A percentile compares a stretch with the other conserved stretches of the same genome.
Evolutionary conservation across 2,329 filamentous ascomycete genomes (phyloP).

Genomic region (Exutisphaerella laricina): DNA sequence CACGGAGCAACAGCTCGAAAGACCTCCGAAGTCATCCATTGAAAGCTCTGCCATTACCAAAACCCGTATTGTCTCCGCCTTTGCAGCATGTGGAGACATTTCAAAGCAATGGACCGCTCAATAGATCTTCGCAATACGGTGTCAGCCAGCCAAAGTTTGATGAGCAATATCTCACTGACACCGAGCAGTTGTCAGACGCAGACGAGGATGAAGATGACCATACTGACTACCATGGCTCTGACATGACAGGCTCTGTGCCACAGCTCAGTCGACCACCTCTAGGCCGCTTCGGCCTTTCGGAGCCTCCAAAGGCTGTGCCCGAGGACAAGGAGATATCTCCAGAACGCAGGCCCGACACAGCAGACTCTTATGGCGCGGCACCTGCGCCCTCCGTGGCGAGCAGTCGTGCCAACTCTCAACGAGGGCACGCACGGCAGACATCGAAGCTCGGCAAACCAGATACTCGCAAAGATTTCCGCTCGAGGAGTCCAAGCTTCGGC

Average conservation of each 20-base stretch:
- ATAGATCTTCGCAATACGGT: conserved; percentile 32
- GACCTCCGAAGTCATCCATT: conserved; percentile 27
- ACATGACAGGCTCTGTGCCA: conserved; percentile 26
- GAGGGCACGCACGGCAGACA: conserved; percentile 15
- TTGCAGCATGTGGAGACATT: conserved; percentile 19
- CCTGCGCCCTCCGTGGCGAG: conserved; percentile 31
- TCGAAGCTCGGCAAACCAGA: conserved; percentile 19
- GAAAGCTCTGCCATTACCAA: conserved; percentile 31
- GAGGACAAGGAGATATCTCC: conserved; percentile 34
- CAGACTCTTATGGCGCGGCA: conserved; percentile 29
- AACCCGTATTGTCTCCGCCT: conserved; percentile 29
- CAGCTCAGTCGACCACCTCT: conserved; percentile 24
- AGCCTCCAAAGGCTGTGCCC: conserved; percentile 32
- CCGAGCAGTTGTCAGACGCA: conserved; percentile 27
- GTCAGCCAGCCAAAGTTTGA: conserved; percentile 23
- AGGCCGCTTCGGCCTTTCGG: conserved; percentile 28
- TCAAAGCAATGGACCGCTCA: conserved; percentile 29
- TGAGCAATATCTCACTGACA: conserved; percentile 17
- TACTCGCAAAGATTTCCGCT: conserved; percentile 36
- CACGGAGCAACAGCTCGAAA: conserved; percentile 21
- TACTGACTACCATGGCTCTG: conserved; percentile 24
- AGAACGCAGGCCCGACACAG: conserved; percentile 29
- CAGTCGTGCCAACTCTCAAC: conserved; percentile 26
- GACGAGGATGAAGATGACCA: conserved; percentile 26
- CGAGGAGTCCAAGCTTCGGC: conserved; percentile 60